Evolutionary conservation across 805 yeast genomes (phyloP).

Genomic region (Starmerella kuoi): DNA sequence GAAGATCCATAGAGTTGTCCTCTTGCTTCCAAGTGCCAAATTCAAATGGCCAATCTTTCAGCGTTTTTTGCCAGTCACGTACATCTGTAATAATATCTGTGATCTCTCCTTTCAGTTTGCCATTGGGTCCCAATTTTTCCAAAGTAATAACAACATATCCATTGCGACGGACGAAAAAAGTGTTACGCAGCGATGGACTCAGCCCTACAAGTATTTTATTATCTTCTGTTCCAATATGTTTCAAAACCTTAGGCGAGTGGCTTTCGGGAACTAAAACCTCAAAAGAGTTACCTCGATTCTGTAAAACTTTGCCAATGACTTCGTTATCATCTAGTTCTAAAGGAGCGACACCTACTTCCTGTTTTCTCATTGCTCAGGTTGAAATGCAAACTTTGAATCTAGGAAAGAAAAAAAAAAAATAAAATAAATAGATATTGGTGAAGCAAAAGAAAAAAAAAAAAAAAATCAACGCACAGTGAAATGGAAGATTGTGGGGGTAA

Average conservation of each 20-base stretch:
- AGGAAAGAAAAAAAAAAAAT: too few relatives aligned
- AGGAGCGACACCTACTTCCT: constrained; percentile 26
- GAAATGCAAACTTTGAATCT: not conserved
- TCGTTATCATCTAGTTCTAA: constrained; percentile 23
- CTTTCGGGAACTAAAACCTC: constrained; percentile 26
- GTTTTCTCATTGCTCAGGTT: constrained; percentile 4
- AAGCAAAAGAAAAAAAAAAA: too few relatives aligned
- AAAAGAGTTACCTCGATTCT: constrained; percentile 28
- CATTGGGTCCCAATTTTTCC: constrained; percentile 16
- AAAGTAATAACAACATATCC: constrained; percentile 27
- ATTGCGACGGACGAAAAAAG: constrained; percentile 29
- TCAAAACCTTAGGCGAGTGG: constrained; percentile 7
- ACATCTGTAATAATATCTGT: constrained; percentile 27
- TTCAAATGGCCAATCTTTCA: constrained; percentile 26
- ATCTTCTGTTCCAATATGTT: constrained; percentile 7
- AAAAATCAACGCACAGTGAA: too few relatives aligned
- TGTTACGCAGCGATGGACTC: constrained; percentile 29
- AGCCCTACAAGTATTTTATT: constrained; percentile 25
- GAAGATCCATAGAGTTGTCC: constrained; percentile 20
- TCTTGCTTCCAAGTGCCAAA: constrained; percentile 19
- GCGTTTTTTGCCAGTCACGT: constrained; percentile 27
- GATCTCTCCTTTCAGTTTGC: constrained; percentile 28
- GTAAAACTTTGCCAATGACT: constrained; percentile 25
- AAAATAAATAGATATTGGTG: too few relatives aligned
- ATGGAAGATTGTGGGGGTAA: too few relatives aligned